These are phyloP conservation scores for Globisporangium nodosum DNA, from an alignment of 352 stramenopile genomes.

Conservation along the genomic window DNA sequence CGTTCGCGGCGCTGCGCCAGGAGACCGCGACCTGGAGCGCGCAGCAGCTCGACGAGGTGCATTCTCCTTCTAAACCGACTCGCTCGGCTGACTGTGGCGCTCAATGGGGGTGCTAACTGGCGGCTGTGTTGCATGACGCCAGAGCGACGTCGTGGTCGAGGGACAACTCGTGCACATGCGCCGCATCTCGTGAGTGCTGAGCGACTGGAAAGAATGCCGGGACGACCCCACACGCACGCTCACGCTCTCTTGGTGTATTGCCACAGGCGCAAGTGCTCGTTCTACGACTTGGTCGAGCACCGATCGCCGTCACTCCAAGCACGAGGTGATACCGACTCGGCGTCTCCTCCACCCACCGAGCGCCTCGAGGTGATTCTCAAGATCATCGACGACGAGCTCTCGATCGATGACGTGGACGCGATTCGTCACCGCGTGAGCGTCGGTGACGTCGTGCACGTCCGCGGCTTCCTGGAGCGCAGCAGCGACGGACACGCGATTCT, in stretches of 20 bases:
- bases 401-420: constrained; percentile 50
- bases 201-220: neutral
- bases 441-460: constrained; percentile 60
- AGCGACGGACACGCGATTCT: constrained; percentile 17
- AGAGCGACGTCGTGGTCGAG: constrained; percentile 44
- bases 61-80: neutral
- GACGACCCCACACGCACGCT: neutral
- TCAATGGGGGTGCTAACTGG: neutral
- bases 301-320: constrained; percentile 3
- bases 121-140: neutral
- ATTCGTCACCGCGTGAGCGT: constrained; percentile 60
- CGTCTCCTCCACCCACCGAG: constrained; percentile 12
- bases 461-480: constrained; percentile 51
- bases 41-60: constrained; percentile 15
- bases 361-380: constrained; percentile 76
- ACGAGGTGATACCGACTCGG: neutral
- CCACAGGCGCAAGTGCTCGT: constrained; percentile 58
- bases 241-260: neutral
- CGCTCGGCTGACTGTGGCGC: neutral
- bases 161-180: constrained; percentile 73
- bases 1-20: constrained; percentile 43
- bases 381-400: constrained; percentile 62
- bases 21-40: constrained; percentile 23
- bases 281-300: constrained; percentile 58
- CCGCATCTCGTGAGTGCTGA: constrained; percentile 51